Evolutionary conservation across 2,329 filamentous ascomycete species (phyloP), one percentile per base, ranked within the genome.

Genomic region (Phoma herbarum): DNA sequence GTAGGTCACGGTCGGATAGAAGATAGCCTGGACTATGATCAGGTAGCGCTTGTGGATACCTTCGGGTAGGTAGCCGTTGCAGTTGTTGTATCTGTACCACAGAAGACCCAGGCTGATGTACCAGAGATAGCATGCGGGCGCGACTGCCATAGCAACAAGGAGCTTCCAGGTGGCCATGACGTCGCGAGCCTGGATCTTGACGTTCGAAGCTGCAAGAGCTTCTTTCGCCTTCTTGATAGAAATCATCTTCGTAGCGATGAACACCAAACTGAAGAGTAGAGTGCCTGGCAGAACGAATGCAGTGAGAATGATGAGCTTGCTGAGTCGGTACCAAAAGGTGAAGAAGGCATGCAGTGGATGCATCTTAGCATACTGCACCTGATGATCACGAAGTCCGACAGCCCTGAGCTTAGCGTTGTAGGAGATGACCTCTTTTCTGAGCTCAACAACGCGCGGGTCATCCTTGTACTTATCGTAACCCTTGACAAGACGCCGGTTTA

Each of bases 381-480:
- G 94, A 75, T 98, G 94, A 74, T 99, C 94, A 58, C 92, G 90
- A 60, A 98, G 86, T 69, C 92, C 92, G 53, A 99, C 85, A 64
- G 94, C 90, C 56, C 90, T 88, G 35, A 98, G 86, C 74, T 93
- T 87, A 65, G 88, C 87, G 80, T 98, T 97, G 83, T 98, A 99
- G 50, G 88, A 85, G 63, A 88, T 87, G 60, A 98, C 91, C 6
- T 88, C 86, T 47, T 88, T 85, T 69, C 90, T 90, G 42, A 97
- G 81, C 23, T 87, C 83, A 41, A 91, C 83, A 66, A 98, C 93
- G 45, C 93, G 88, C 56, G 89, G 89, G 70, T 98, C 93, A 61
- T 96, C 88, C 80, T 97, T 96, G 83, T 94, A 97, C 55, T 90
- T 89, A 53, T 91, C 91, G 74, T 97, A 99, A 25, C 94, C 94